Base-by-base conservation (phyloP, 306 rosid genomes). In the Delonix regia region DNA sequence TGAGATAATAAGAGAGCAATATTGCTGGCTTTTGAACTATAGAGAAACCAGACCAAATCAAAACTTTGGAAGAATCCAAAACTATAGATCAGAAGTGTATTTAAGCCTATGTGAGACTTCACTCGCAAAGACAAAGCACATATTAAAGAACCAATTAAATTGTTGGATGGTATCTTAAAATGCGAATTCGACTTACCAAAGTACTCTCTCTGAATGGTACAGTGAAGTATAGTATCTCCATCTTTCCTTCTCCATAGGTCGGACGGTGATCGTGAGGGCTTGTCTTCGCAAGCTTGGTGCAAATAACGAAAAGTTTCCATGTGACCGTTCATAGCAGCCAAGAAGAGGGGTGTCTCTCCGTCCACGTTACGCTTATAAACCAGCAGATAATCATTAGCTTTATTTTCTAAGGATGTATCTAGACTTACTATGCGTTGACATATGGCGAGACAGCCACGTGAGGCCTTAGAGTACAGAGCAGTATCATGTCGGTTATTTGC, bases 281-380 rank as follows among this genome's bases (percentile, higher is more conserved):
- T 30, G 14, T 16, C 2, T 3, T 0, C 1, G 24, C 71, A 68
- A 1, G 81, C 9, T 7, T 0, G 0, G 33, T 74, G 85, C n/a
- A 86, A 82, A 56, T 10, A 16, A n/a, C 78, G 66, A 56, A 84
- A 87, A 57, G 85, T 79, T 1, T 44, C 52, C 71, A 59, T 78
- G 56, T 81, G 65, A 13, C 51, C 51, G 18, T 14, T 12, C 2
- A 45, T 10, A 13, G 18, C 51, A 42, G 47, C 47, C 9, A 30
- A 30, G 33, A 30, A 30, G 33, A 30, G 33, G 33, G 33, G 33
- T 30, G 33, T 30, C 33, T 30, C 87, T 2, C 71, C 63, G 0
- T 73, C 76, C 2, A 55, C 10, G 77, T 86, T 86, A 11, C 33
- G 69, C 22, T 15, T 10, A 33, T 14, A 39, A 1, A 83, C 70